Conservation (phyloP, 2,329 filamentous ascomycete species). For the Exophiala sp. region DNA sequence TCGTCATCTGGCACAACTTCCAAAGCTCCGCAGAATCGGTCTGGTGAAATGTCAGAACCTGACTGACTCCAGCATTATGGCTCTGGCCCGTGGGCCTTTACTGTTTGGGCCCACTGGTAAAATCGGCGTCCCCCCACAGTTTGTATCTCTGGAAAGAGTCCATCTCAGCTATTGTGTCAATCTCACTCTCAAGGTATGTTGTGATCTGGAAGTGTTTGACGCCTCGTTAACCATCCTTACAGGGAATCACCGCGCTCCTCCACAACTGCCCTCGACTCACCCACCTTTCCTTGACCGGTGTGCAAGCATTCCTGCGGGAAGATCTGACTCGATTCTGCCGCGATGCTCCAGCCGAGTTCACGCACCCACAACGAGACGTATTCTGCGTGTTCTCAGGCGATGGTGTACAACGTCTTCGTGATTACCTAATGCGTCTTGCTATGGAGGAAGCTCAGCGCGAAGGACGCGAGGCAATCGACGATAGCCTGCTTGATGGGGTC, state of each 20-base stretch:
- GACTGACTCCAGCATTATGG: constrained; percentile 83
- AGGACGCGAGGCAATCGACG: constrained; percentile 26
- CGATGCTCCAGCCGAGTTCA: constrained; percentile 85
- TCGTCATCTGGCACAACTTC: constrained; percentile 74
- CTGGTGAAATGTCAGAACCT: constrained; percentile 90
- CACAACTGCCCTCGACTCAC: constrained; percentile 91
- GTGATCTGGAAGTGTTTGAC: not conserved
- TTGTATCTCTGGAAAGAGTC: constrained; percentile 70
- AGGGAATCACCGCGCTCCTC: constrained; percentile 87
- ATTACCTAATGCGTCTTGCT: constrained; percentile 62
- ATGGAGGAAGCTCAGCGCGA: constrained; percentile 27
- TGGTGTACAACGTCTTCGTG: constrained; percentile 73
- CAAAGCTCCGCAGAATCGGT: constrained; percentile 91
- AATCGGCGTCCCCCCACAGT: constrained; percentile 24
- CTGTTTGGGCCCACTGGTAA: constrained; percentile 35
- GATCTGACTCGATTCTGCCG: constrained; percentile 84
- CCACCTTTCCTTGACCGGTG: constrained; percentile 89
- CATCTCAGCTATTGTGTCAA: constrained; percentile 94
- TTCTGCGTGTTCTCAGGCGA: constrained; percentile 96
- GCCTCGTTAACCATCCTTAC: constrained; percentile 5
- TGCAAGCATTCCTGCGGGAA: constrained; percentile 81
- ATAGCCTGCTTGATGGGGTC: constrained; percentile 26
- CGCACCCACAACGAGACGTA: constrained; percentile 86
- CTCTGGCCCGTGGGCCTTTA: constrained; percentile 67
- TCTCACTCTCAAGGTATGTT: constrained; percentile 71